Evolutionary conservation across 2,329 filamentous ascomycete genomes (phyloP), one percentile per base, ranked within the genome.

Genomic region (Fusarium falciforme): DNA sequence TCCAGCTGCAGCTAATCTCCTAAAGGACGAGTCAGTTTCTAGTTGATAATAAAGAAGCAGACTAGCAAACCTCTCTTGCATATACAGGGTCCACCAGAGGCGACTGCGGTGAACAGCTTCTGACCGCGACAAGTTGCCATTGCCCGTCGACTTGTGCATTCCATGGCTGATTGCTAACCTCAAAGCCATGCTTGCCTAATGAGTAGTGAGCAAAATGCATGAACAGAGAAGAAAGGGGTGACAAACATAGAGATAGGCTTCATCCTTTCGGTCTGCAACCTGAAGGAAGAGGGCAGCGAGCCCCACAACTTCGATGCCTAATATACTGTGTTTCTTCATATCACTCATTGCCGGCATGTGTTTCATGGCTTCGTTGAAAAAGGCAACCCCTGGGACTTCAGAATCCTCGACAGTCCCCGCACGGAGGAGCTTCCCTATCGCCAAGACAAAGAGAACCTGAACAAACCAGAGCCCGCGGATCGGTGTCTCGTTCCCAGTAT

Each of bases 221-320:
- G 2, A 3, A 38, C 2, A 40, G 11, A 12, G 33, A 40, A 38
- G 14, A 40, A 36, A 8, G 35, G 55, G 16, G 38, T 31, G 10
- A n/a, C 70, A 11, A 36, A 73, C 68, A 11, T 73, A 73, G 52
- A 73, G 38, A 31, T 73, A 73, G 7, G 68, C 71, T 20, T 73
- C 71, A 3, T 71, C 71, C 25, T 73, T 73, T 55, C 68, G 55
- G 36, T 73, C 71, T n/a, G 68, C 66, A 11, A 73, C 66, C 22
- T 73, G 68, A 7, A 71, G 59, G 29, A 66, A 71, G 20, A 73
- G 42, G 8, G 71, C 68, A 2, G 54, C 63, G 14, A 73, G 35
- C 3, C 71, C 71, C n/a, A 73, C 61, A 4, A 69, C 65, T 22
- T 73, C 68, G n/a, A 71, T 73, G 1, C 58, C 67, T 22, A 64